Percentiles rank a stretch among this genome's conserved stretches.
phyloP scores from a whole-genome alignment of 75 land plant species.

The Pinus taeda region DNA sequence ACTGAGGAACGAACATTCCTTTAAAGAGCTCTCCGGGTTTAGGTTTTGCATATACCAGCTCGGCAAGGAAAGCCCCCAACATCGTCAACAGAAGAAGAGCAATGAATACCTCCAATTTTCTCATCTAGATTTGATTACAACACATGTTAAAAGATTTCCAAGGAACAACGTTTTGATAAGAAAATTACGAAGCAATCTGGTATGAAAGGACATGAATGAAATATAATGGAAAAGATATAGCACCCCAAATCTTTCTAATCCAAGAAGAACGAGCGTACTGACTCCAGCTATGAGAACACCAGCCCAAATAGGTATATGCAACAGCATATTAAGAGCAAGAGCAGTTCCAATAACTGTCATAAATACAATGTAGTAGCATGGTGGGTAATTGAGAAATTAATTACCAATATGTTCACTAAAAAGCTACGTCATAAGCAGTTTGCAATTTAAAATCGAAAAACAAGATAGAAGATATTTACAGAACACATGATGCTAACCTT shows the following conservation, averaged over 20 bases:
- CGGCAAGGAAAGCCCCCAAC: slow-evolving; percentile 59
- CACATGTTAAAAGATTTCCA: neutral
- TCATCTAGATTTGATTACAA: slow-evolving; percentile 16
- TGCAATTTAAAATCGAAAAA: neutral
- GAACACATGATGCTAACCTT: slow-evolving; percentile 3
- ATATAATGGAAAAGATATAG: neutral
- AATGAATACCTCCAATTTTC: slow-evolving; percentile 67
- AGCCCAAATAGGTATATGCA: slow-evolving; percentile 72
- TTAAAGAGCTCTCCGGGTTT: slow-evolving; percentile 41
- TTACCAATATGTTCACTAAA: neutral
- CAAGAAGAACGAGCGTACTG: slow-evolving; percentile 73
- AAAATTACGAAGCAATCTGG: neutral
- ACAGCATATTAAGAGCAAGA: slow-evolving; percentile 73
- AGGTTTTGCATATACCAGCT: slow-evolving; percentile 63
- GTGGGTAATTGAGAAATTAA: neutral
- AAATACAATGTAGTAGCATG: neutral
- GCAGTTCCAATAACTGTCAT: slow-evolving; percentile 87
- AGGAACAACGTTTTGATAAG: neutral
- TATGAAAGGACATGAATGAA: neutral
- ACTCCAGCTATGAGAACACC: slow-evolving; percentile 79
- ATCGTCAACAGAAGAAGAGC: slow-evolving; percentile 53
- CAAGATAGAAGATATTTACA: neutral
- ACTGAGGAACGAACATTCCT: slow-evolving; percentile 60
- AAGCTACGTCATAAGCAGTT: neutral
- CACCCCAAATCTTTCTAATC: slow-evolving; percentile 76